Evolutionary conservation across 2,329 filamentous ascomycete species (phyloP).

Genomic region (Chlorencoelia australis): DNA sequence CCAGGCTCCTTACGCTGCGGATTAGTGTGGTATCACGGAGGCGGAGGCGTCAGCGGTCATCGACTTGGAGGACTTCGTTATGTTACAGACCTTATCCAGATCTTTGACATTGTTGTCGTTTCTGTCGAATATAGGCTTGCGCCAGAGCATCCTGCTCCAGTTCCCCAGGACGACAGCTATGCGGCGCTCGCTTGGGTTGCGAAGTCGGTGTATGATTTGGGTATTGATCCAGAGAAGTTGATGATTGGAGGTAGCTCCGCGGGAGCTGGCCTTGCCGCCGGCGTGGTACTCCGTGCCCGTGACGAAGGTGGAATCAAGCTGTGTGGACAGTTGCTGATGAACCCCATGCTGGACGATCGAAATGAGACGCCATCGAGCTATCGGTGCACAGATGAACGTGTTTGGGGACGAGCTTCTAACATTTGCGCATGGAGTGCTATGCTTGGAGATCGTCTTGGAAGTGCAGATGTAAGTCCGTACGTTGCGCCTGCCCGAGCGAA

Average conservation of each 20-base stretch:
- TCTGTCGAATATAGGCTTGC: slow-evolving; percentile 48
- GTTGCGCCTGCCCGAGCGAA: background rate
- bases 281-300: slow-evolving; percentile 34
- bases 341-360: slow-evolving; percentile 24
- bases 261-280: slow-evolving; percentile 41
- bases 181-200: slow-evolving; percentile 23
- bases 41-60: slow-evolving; percentile 27
- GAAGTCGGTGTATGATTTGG: slow-evolving; percentile 16
- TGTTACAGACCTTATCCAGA: slow-evolving; percentile 38
- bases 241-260: slow-evolving; percentile 41
- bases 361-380: too few relatives aligned
- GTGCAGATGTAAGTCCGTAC: background rate
- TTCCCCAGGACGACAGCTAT: slow-evolving; percentile 41
- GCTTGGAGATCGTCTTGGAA: background rate
- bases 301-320: slow-evolving; percentile 16
- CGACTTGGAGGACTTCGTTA: slow-evolving; percentile 23
- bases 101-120: slow-evolving; percentile 36
- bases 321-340: slow-evolving; percentile 20
- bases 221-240: slow-evolving; percentile 34
- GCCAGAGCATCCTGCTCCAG: slow-evolving; percentile 46
- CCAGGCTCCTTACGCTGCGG: too few relatives aligned
- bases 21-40: too few relatives aligned
- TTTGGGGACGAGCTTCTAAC: too few relatives aligned
- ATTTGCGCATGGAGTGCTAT: background rate
- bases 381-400: too few relatives aligned